These are phyloP conservation scores for Iodosphaeria phyllophila DNA, from an alignment of 2,329 filamentous ascomycete species.

Conservation along the genomic window DNA sequence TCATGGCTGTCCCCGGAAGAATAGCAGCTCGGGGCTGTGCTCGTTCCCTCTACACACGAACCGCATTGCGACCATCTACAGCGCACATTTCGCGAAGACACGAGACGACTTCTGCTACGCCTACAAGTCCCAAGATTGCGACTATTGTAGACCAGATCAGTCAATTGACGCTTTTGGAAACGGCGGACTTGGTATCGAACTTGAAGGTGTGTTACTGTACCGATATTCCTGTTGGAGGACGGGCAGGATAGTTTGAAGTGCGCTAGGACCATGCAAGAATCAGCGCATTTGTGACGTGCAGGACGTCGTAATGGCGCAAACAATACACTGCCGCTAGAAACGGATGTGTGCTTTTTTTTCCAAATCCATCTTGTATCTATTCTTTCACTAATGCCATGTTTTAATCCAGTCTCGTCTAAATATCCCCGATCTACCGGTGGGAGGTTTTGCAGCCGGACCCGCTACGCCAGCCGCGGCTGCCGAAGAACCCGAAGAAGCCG, in stretches of 20 bases:
- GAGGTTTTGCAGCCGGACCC: conserved; percentile 63
- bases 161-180: conserved; percentile 93
- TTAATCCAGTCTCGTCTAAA: conserved; percentile 89
- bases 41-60: conserved; percentile 35
- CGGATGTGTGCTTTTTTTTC: too few relatives aligned
- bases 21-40: conserved; percentile 46
- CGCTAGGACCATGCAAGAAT: too few relatives aligned
- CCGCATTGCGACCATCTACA: conserved; percentile 25
- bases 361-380: too few relatives aligned
- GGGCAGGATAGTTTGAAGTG: too few relatives aligned
- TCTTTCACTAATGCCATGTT: too few relatives aligned
- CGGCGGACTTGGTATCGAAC: conserved; percentile 81
- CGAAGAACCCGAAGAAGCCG: conserved; percentile 74
- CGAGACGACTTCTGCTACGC: conserved; percentile 56
- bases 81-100: conserved; percentile 48
- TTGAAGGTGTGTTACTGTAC: conserved; percentile 74
- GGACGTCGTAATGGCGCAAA: too few relatives aligned
- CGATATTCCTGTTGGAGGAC: too few relatives aligned
- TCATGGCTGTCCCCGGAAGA: conserved; percentile 45
- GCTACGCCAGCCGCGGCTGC: conserved; percentile 43
- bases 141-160: conserved; percentile 97
- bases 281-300: too few relatives aligned
- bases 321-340: too few relatives aligned
- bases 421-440: conserved; percentile 93
- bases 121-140: conserved; percentile 74